These are phyloP conservation scores for Boletus rufocinnamomeus DNA, from an alignment of 768 basidiomycete species.

Conservation along the genomic window DNA sequence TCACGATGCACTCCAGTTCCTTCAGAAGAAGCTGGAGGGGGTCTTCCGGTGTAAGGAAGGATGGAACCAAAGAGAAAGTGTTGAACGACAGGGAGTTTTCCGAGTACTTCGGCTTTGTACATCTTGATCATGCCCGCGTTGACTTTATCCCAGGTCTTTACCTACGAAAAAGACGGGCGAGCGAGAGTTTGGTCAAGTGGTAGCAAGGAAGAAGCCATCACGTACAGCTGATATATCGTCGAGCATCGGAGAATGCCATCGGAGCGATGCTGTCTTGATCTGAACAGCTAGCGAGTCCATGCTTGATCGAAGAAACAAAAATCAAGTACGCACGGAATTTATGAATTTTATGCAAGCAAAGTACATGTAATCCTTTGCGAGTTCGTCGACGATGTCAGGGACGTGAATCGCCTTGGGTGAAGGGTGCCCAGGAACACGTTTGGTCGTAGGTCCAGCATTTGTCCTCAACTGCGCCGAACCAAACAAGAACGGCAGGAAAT, in stretches of 20 bases:
- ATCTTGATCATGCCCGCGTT: conserved; percentile 97
- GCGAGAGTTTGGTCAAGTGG: background rate
- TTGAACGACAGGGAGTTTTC: conserved; percentile 93
- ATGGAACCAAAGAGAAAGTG: conserved; percentile 94
- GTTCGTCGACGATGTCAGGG: conserved; percentile 87
- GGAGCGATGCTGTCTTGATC: conserved; percentile 93
- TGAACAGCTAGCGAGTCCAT: conserved; percentile 29
- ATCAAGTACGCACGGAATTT: conserved; percentile 67
- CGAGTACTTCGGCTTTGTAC: conserved; percentile 94
- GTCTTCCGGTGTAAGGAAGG: conserved; percentile 65
- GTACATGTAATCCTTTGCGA: conserved; percentile 93
- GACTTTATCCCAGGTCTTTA: conserved; percentile 95
- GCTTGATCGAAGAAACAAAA: background rate
- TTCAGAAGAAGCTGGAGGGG: conserved; percentile 35
- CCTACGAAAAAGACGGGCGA: conserved; percentile 36
- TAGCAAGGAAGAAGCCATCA: background rate
- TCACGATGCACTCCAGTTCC: conserved; percentile 21
- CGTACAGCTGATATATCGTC: conserved; percentile 90
- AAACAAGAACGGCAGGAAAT: conserved; percentile 90
- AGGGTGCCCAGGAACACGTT: conserved; percentile 60
- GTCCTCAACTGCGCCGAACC: conserved; percentile 72
- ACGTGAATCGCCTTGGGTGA: conserved; percentile 93
- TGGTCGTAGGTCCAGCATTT: conserved; percentile 2
- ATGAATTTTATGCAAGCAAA: conserved; percentile 95
- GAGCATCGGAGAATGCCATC: conserved; percentile 99